Base-by-base conservation (phyloP, 768 basidiomycete genomes). In the Tricholoma sp. region DNA sequence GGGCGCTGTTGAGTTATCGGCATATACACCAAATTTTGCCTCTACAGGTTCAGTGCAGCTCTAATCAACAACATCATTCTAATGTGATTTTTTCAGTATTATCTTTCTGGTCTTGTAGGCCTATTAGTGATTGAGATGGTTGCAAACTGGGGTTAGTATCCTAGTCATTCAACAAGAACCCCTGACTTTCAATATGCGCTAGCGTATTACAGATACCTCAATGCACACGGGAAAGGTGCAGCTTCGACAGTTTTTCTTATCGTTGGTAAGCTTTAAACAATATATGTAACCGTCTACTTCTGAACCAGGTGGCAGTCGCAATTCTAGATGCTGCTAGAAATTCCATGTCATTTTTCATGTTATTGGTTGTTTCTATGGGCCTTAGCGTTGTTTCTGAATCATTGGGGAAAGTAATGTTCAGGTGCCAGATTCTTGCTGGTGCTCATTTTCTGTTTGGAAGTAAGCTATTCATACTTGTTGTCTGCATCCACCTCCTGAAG, bases 201-300 rank as follows among this genome's bases (percentile, higher is more conserved):
- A 88, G 94, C 83, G 2, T 99, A 98, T 72, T 97, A 98, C 68
- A 84, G 93, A 54, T 98, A 94, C 69, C 83, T 98, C 60, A 98
- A 98, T 68, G 88, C 87, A 2, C 89, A 93, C 59, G 89, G 86
- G 15, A 85, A 76, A 62, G 80, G 84, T 41, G 76, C 84, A 3
- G 78, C 89, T 20, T 85, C 94, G 0, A 89, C 85, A 1, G 82
- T 88, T n/a, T 96, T 98, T 74, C 85, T 99, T 44, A 89, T 98
- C 56, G 89, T 98, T 59, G 91, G 92, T 88, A 54, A 65, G 88
- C 70, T 11, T 15, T n/a, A 15, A 28, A 36, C 13, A 17, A 34
- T 29, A 20, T 28, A 29, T 47, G 29, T 18, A 50, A 4, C 20
- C 17, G 15, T 29, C 3, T 20, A 18, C 6, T 54, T 33, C 32